These are phyloP conservation scores for Sporothrix brunneoviolacea DNA, from an alignment of 2,329 filamentous ascomycete species.

Conservation along the genomic window DNA sequence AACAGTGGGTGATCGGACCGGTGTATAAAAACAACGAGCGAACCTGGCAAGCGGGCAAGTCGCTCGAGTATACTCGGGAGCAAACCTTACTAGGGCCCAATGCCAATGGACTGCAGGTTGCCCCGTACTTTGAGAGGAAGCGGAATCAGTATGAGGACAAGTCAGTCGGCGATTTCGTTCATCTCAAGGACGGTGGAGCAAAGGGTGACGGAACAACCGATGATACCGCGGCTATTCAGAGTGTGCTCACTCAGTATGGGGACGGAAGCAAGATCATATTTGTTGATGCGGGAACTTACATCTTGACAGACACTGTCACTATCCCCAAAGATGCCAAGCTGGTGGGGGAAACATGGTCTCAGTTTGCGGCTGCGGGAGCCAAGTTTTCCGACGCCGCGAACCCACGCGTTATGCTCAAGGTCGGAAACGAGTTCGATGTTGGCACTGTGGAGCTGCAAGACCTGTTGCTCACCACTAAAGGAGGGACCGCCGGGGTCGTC, in stretches of 20 bases:
- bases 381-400: conserved; percentile 48
- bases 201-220: conserved; percentile 15
- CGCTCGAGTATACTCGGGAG: neutral
- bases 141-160: conserved; percentile 14
- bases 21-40: too few species aligned
- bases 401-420: conserved; percentile 56
- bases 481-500: conserved; percentile 58
- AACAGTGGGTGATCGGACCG: too few species aligned
- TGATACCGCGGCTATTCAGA: conserved; percentile 40
- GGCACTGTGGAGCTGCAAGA: conserved; percentile 64
- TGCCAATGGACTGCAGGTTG: too few species aligned
- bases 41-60: too few species aligned
- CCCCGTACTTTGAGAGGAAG: conserved; percentile 7
- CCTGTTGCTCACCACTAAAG: conserved; percentile 45
- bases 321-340: conserved; percentile 57
- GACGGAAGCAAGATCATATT: conserved; percentile 30
- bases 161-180: conserved; percentile 9
- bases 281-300: conserved; percentile 19
- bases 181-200: conserved; percentile 14
- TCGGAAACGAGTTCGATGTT: conserved; percentile 52
- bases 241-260: conserved; percentile 32
- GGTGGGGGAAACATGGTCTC: conserved; percentile 63
- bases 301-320: conserved; percentile 43
- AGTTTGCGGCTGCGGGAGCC: conserved; percentile 53
- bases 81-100: neutral